Evolutionary conservation across 78 protist genomes (phyloP).

Genomic region (Dictyostelium purpureum): DNA sequence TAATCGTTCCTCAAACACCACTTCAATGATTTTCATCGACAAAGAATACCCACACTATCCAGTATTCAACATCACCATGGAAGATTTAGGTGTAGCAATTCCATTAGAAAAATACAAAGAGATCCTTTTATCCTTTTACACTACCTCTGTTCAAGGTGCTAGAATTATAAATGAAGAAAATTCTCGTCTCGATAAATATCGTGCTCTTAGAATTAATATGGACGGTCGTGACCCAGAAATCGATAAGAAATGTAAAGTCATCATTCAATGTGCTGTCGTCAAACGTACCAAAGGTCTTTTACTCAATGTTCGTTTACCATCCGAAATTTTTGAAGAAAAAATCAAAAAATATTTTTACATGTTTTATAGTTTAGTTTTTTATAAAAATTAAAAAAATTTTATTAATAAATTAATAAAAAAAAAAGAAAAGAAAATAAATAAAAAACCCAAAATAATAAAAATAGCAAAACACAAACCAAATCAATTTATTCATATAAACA

Average conservation of each 20-base stretch:
- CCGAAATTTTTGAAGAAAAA: background rate
- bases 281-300: slow-evolving; percentile 42
- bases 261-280: slow-evolving; percentile 53
- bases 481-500: background rate
- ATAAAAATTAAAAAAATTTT: background rate
- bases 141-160: background rate
- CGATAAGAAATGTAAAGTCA: background rate
- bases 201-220: background rate
- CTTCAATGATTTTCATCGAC: background rate
- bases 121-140: background rate
- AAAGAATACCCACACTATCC: background rate
- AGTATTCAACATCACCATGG: slow-evolving; percentile 24
- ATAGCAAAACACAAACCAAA: too few relatives aligned
- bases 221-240: slow-evolving; percentile 29
- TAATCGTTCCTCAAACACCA: background rate
- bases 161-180: background rate
- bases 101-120: background rate
- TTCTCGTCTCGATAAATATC: slow-evolving; percentile 22
- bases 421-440: background rate
- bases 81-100: slow-evolving; percentile 36
- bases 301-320: slow-evolving; percentile 19
- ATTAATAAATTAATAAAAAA: background rate
- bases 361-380: slow-evolving; percentile 12
- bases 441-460: background rate
- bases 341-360: background rate